phyloP scores from a whole-genome alignment of 2,329 filamentous ascomycete genomes.

The Botryotinia convoluta region DNA sequence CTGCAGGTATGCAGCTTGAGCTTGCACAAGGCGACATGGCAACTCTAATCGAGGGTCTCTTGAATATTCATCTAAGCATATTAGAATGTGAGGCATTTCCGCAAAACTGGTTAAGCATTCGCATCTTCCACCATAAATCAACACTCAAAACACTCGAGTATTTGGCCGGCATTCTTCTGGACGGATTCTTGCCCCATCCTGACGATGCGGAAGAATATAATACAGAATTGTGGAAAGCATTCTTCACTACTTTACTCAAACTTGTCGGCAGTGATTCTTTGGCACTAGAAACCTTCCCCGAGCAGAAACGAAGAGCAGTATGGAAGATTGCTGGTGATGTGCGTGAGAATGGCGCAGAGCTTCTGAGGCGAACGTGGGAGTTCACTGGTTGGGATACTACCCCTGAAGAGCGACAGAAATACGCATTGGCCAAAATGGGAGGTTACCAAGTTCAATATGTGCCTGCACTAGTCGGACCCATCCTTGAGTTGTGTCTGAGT shows the following conservation, averaged over 20 bases:
- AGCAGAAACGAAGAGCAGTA: constrained; percentile 91
- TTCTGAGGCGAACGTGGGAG: constrained; percentile 85
- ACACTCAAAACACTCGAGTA: constrained; percentile 84
- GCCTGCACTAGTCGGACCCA: constrained; percentile 82
- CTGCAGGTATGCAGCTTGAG: constrained; percentile 73
- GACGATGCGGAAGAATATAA: constrained; percentile 83
- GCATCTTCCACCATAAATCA: constrained; percentile 90
- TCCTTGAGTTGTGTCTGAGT: constrained; percentile 90
- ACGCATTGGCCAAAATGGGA: constrained; percentile 79
- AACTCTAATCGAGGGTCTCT: constrained; percentile 70
- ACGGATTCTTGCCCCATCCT: constrained; percentile 79
- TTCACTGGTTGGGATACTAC: constrained; percentile 95
- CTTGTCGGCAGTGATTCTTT: constrained; percentile 86
- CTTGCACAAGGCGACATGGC: constrained; percentile 71
- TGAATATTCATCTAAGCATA: constrained; percentile 86
- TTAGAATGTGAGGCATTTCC: constrained; percentile 88
- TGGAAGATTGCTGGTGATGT: constrained; percentile 99
- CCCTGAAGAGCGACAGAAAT: constrained; percentile 72
- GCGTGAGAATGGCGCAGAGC: constrained; percentile 81
- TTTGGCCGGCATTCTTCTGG: constrained; percentile 73
- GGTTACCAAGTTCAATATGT: constrained; percentile 99
- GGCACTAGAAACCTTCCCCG: constrained; percentile 91
- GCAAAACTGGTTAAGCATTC: constrained; percentile 82
- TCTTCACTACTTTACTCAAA: constrained; percentile 85
- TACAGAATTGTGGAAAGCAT: constrained; percentile 89